phyloP scores from a whole-genome alignment of 2,329 filamentous ascomycete genomes.

The Xylariaceae sp. region DNA sequence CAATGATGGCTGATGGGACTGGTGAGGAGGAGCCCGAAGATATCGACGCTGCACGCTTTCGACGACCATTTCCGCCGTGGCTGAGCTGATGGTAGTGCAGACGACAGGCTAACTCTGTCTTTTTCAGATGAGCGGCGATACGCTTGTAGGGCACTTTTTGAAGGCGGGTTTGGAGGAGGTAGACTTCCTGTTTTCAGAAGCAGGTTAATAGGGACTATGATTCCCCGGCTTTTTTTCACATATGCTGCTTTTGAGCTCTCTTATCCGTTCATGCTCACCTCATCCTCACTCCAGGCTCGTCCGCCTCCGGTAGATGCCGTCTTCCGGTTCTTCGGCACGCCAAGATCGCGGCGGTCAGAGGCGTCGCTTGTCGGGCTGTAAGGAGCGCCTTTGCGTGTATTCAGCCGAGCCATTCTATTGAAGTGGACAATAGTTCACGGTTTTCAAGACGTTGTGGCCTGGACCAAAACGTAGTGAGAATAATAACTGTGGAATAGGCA shows the following conservation, averaged over 20 bases:
- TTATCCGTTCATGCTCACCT: conserved; percentile 49
- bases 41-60: conserved; percentile 68
- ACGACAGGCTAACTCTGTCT: conserved; percentile 81
- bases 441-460: neutral
- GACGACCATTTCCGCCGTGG: conserved; percentile 67
- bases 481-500: conserved; percentile 32
- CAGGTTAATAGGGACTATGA: neutral
- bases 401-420: conserved; percentile 46
- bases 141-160: conserved; percentile 92
- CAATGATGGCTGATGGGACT: conserved; percentile 40
- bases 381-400: conserved; percentile 36
- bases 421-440: neutral
- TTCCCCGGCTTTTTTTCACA: too few species aligned
- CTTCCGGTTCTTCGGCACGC: conserved; percentile 61
- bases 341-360: conserved; percentile 53
- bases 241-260: conserved; percentile 8
- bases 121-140: conserved; percentile 77
- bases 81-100: conserved; percentile 83
- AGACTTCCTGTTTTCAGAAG: conserved; percentile 57
- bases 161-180: conserved; percentile 75
- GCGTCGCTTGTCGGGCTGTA: conserved; percentile 50
- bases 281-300: conserved; percentile 79
- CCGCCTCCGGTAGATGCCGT: conserved; percentile 66
- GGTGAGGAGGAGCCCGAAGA: conserved; percentile 61
- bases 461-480: conserved; percentile 22